These are phyloP conservation scores for Globisporangium uncinulatum DNA, from an alignment of 352 stramenopile genomes.

Conservation along the genomic window DNA sequence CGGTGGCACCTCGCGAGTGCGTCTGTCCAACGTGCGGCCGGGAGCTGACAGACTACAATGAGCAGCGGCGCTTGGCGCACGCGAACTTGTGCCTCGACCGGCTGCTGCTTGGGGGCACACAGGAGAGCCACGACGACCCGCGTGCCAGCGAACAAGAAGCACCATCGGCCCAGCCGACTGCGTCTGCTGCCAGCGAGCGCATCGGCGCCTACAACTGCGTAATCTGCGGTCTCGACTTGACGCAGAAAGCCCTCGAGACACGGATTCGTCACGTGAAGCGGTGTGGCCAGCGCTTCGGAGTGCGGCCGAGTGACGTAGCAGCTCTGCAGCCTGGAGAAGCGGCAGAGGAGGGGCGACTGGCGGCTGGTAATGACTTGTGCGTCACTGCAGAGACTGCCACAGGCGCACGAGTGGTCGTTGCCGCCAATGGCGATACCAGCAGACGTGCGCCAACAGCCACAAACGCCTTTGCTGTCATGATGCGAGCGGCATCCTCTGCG, in stretches of 20 bases:
- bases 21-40: constrained; percentile 53
- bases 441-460: not conserved
- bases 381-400: not conserved
- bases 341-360: constrained; percentile 3
- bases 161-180: not conserved
- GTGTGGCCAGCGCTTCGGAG: constrained; percentile 63
- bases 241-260: constrained; percentile 24
- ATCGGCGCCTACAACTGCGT: constrained; percentile 39
- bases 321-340: constrained; percentile 10
- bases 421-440: not conserved
- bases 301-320: constrained; percentile 44
- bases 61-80: constrained; percentile 58
- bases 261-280: constrained; percentile 80
- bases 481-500: constrained; percentile 29
- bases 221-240: constrained; percentile 59
- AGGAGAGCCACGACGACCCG: constrained; percentile 4
- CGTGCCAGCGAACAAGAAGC: constrained; percentile 1
- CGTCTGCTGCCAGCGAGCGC: not conserved
- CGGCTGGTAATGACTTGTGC: not conserved
- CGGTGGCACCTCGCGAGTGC: constrained; percentile 20
- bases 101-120: constrained; percentile 5
- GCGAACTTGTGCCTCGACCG: constrained; percentile 65
- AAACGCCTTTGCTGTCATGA: constrained; percentile 60
- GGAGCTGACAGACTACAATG: constrained; percentile 57
- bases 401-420: not conserved